Conservation (phyloP, 2,329 filamentous ascomycete species). For the Pyrenochaeta sp. region DNA sequence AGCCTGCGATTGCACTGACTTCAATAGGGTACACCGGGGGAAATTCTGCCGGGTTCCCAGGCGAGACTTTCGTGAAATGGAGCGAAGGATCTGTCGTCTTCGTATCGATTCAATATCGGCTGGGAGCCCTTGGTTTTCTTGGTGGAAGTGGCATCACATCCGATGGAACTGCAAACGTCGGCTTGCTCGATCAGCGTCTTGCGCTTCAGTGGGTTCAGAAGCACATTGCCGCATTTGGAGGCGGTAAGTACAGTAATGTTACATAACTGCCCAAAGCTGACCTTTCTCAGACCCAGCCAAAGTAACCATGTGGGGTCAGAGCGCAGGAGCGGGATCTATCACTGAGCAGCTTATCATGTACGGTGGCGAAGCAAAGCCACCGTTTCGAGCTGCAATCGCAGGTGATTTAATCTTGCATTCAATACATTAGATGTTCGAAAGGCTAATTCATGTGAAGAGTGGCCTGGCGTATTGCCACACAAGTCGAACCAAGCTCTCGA, state of each 20-base stretch:
- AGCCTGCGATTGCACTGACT: too few species aligned
- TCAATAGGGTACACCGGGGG: too few species aligned
- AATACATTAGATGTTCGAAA: too few species aligned
- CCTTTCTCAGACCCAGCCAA: constrained; percentile 50
- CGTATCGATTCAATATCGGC: constrained; percentile 33
- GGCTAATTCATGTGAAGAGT: too few species aligned
- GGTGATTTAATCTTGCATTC: too few species aligned
- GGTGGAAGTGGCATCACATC: constrained; percentile 27
- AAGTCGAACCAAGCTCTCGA: too few species aligned
- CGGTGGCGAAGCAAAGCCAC: constrained; percentile 40
- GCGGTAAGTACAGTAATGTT: too few species aligned
- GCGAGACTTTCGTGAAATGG: too few species aligned
- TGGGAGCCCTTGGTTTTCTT: constrained; percentile 36
- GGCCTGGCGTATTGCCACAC: too few species aligned
- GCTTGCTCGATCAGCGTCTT: constrained; percentile 61
- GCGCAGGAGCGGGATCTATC: constrained; percentile 65
- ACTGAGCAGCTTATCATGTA: constrained; percentile 34
- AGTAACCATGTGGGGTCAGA: constrained; percentile 65
- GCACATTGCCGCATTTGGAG: constrained; percentile 62
- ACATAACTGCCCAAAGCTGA: too few species aligned
- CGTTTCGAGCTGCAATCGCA: constrained; percentile 48
- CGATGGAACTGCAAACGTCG: constrained; percentile 52
- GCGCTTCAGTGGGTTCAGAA: constrained; percentile 60
- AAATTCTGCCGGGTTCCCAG: too few species aligned
- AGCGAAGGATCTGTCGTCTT: too few species aligned